A percentile compares a stretch with the other conserved stretches of the same genome.
Evolutionary conservation across 257 asterid genomes (phyloP).

Genomic region (Petrea volubilis): DNA sequence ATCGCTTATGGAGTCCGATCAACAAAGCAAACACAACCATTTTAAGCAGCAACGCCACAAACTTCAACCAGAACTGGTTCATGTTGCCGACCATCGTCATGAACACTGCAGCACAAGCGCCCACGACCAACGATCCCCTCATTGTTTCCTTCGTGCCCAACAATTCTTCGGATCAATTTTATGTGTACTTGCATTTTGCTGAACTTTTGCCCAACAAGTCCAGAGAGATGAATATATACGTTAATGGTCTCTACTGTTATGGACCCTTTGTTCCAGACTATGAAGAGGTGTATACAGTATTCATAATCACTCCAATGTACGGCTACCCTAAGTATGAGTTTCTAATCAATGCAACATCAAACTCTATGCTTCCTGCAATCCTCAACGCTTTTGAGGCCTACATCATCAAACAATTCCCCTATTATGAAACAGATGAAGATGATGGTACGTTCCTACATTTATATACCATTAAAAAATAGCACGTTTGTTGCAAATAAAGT

Average conservation of each 20-base stretch:
- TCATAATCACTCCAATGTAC: not conserved
- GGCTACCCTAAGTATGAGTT: not conserved
- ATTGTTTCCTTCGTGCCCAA: not conserved
- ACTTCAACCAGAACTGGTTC: not conserved
- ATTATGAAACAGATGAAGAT: constrained; percentile 31
- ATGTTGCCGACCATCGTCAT: constrained; percentile 10
- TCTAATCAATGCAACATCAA: not conserved
- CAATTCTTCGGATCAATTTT: not conserved
- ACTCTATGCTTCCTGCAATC: constrained; percentile 26
- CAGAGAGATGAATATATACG: constrained; percentile 21
- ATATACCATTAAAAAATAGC: not conserved
- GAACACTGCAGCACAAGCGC: constrained; percentile 27
- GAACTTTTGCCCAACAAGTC: constrained; percentile 24
- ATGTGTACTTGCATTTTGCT: constrained; percentile 33
- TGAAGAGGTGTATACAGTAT: not conserved
- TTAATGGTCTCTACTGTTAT: not conserved
- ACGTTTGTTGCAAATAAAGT: not conserved
- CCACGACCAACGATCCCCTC: not conserved
- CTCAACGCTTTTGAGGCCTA: constrained; percentile 40
- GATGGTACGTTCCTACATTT: constrained; percentile 38
- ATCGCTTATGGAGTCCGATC: constrained; percentile 30
- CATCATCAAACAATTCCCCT: constrained; percentile 17
- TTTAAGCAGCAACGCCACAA: not conserved
- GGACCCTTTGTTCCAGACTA: not conserved
- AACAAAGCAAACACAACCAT: rapidly evolving